Evolutionary conservation across 2,329 filamentous ascomycete genomes (phyloP), one percentile per base, ranked within the genome.

Genomic region (Parastagonospora nodorum): DNA sequence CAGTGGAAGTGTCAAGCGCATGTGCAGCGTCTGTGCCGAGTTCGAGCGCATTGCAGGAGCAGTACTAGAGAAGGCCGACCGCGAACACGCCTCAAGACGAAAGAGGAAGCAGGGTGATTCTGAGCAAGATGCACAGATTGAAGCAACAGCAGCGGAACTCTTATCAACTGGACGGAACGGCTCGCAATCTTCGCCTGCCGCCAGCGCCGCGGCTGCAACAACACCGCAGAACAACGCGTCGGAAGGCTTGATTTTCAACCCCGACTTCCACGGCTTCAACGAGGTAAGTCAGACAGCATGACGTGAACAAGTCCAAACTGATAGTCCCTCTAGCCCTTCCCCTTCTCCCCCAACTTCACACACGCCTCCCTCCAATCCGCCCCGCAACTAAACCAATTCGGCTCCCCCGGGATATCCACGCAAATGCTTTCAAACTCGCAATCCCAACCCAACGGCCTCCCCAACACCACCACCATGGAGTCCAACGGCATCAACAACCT

Each of bases 1-100:
- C 50, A 94, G 92, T 50, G 90, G 92, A 36, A 92, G 90, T 64
- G 90, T 97, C 5, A 90, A 91, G 69, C 89, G 94, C 42, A 97
- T 97, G 91, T 83, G 97, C 14, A 88, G 88, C 19, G 88, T 97
- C 1, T 97, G 93, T 73, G 85, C 90, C n/a, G 94, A 99, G 67
- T 99, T 99, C 63, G 92, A 96, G 72, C 86, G 94, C 51, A 97
- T 99, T 58, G 92, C 92, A 31, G 90, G 88, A 67, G 86, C 92
- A 2, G 91, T 96, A 8, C 86, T 97, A 39, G 93, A 97, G 52
- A 96, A 92, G 71, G 85, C 90, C 0, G 93, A 97, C 68, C 91
- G 88, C 66, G 93, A 97, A 44, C 84, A 89, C 31, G 83, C 87
- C 24, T 87, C 85, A 5, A 85, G 90, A 51, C 85, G 90, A 50